These are phyloP conservation scores for Rugosomyces carneus DNA, from an alignment of 1,284 basidiomycete species.

Conservation along the genomic window DNA sequence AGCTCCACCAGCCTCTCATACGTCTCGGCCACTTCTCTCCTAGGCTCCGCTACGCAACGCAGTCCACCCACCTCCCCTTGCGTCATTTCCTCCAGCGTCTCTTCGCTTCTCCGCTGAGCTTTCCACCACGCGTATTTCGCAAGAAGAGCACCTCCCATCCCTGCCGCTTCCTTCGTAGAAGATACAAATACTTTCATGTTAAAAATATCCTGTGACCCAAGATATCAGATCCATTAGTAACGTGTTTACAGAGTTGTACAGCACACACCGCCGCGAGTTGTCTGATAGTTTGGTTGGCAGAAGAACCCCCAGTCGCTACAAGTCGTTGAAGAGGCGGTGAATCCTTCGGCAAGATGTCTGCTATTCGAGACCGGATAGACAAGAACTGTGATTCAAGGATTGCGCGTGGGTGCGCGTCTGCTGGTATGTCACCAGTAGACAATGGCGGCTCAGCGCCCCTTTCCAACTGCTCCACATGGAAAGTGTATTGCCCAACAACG, in stretches of 20 bases:
- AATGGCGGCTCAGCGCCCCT: conserved; percentile 18
- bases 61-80: conserved; percentile 41
- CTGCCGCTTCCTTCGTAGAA: conserved; percentile 64
- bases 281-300: conserved; percentile 68
- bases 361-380: conserved; percentile 66
- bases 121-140: conserved; percentile 71
- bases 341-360: conserved; percentile 57
- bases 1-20: conserved; percentile 37
- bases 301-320: conserved; percentile 78
- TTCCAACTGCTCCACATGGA: conserved; percentile 26
- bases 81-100: conserved; percentile 63
- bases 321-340: conserved; percentile 59
- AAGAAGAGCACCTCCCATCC: conserved; percentile 62
- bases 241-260: not conserved
- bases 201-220: conserved; percentile 53
- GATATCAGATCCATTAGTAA: not conserved
- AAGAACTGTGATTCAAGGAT: conserved; percentile 86
- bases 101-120: conserved; percentile 32
- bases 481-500: conserved; percentile 65
- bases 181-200: conserved; percentile 67
- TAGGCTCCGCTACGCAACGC: conserved; percentile 56
- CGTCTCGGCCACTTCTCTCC: conserved; percentile 31
- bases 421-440: conserved; percentile 36
- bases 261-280: conserved; percentile 57
- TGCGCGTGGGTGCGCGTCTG: conserved; percentile 62